Conservation (phyloP, 306 rosid species). For the Luffa aegyptiaca region DNA sequence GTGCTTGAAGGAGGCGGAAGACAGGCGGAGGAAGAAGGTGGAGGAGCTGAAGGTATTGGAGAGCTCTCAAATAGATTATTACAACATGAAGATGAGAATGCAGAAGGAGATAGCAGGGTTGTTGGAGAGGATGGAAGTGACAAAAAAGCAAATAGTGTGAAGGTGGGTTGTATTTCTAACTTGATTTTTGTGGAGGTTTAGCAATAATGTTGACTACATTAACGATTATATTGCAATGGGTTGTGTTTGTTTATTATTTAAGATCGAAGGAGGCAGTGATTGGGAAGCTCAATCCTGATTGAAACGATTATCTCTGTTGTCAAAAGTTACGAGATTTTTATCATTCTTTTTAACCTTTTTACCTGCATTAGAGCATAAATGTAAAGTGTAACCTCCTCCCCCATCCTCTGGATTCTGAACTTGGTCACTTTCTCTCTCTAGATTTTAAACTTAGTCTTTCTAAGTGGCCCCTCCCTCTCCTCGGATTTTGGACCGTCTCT, state of each 20-base stretch:
- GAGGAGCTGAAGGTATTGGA: slow-evolving; percentile 84
- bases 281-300: slow-evolving; percentile 3
- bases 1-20: slow-evolving; percentile 61
- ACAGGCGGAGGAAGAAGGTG: slow-evolving; percentile 57
- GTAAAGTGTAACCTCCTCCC: background rate
- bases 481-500: background rate
- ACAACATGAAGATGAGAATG: slow-evolving; percentile 81
- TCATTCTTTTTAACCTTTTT: background rate
- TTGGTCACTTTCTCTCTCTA: background rate
- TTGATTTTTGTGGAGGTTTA: background rate
- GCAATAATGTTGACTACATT: background rate
- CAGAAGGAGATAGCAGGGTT: slow-evolving; percentile 72
- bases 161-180: background rate
- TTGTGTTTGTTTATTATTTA: slow-evolving; percentile 1
- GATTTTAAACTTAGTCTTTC: background rate
- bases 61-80: slow-evolving; percentile 61
- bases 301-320: background rate
- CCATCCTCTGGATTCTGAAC: background rate
- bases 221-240: background rate
- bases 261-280: background rate
- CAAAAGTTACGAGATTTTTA: background rate
- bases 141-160: slow-evolving; percentile 69
- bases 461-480: background rate
- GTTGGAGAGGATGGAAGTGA: slow-evolving; percentile 87
- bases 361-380: background rate